Base-by-base conservation (phyloP, 768 basidiomycete genomes). In the Hortiboletus campestris region DNA sequence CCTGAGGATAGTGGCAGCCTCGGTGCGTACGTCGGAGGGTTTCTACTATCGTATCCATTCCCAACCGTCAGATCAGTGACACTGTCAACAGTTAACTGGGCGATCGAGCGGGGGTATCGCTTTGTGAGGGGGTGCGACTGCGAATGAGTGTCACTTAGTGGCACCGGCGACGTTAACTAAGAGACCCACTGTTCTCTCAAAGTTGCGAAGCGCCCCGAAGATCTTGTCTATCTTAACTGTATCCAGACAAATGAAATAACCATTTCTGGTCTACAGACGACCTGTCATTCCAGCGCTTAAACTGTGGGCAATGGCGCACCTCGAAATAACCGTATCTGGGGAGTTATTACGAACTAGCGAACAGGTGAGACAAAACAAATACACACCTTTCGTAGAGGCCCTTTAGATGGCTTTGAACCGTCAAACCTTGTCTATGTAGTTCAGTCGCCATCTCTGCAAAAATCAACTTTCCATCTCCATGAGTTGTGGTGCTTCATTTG, bases 211-310 rank as follows among this genome's bases (percentile, higher is more conserved):
- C 10, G 77, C 77, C 6, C 74, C 64, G 59, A 95, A 95, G 42
- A 95, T 90, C 38, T 65, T 67, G 56, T 88, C 80, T 51, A 89
- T 84, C 20, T 78, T 84, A n/a, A 69, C 51, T 3, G 87, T 78
- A 49, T 91, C 82, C n/a, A 71, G 74, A 66, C 89, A 93, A 50
- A 86, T 68, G 71, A 92, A 92, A 66, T 91, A 94, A 60, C 88
- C 86, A 67, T 95, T 95, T 59, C 79, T 86, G 1, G 86, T 90
- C 88, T 89, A 65, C 20, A 39, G n/a, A 25, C 6, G 31, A 36
- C 45, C 31, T 32, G 34, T 57, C 46, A 60, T 47, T 17, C 12
- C 53, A 41, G 51, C 14, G 8, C 28, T 45, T 28, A 17, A 22
- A 32, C n/a, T 42, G 20, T 40, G 29, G 12, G 13, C 32, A 47